These are phyloP conservation scores for Xylaria sp. DNA, from an alignment of 2,329 filamentous ascomycete species.

Conservation along the genomic window DNA sequence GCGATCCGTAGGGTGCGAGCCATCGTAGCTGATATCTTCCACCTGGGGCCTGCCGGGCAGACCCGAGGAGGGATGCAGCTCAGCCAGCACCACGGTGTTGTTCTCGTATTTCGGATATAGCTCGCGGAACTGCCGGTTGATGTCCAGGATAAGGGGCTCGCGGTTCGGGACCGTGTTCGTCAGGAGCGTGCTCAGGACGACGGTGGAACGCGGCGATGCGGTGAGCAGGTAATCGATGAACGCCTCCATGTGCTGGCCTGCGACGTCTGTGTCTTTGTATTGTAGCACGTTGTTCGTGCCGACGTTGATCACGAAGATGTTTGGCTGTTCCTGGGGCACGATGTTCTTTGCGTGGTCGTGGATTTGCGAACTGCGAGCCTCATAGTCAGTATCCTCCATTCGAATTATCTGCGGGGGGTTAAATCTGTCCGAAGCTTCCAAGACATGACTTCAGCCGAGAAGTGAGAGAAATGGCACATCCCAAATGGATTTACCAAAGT, in stretches of 20 bases:
- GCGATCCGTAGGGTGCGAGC: slow-evolving; percentile 45
- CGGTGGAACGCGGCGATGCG: slow-evolving; percentile 45
- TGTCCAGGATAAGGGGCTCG: slow-evolving; percentile 45
- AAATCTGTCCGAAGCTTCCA: too few species aligned
- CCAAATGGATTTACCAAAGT: neutral
- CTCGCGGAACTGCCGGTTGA: slow-evolving; percentile 48
- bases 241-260: slow-evolving; percentile 44
- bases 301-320: slow-evolving; percentile 50
- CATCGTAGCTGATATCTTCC: slow-evolving; percentile 46
- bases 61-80: slow-evolving; percentile 48
- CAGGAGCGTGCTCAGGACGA: slow-evolving; percentile 48
- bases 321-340: slow-evolving; percentile 45
- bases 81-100: slow-evolving; percentile 48
- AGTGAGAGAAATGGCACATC: neutral
- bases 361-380: slow-evolving; percentile 45
- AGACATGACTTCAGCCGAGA: neutral
- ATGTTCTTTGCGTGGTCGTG: slow-evolving; percentile 45
- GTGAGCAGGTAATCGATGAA: slow-evolving; percentile 48
- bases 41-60: slow-evolving; percentile 40
- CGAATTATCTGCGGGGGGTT: neutral
- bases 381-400: neutral
- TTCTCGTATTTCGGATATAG: slow-evolving; percentile 42
- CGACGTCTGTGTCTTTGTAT: slow-evolving; percentile 42
- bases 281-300: slow-evolving; percentile 52
- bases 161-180: slow-evolving; percentile 46